Base-by-base conservation (phyloP, 108 stramenopile species). In the Chaetoceros tenuissimus region DNA sequence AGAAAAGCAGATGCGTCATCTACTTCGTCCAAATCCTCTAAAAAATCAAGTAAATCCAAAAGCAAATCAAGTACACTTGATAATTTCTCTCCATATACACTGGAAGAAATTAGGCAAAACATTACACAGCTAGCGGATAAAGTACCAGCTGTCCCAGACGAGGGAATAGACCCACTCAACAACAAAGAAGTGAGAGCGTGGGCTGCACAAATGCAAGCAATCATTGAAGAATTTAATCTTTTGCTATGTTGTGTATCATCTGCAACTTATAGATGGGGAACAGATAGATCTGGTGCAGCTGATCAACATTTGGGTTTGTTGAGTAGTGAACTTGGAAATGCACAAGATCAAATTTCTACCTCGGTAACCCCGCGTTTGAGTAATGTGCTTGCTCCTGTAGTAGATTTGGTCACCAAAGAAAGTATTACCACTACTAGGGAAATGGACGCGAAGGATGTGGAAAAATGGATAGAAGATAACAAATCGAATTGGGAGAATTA, bases 251-350 rank as follows among this genome's bases (percentile, higher is more conserved):
- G 81, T 40, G 75, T 89, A 1, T 66, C 65, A 24, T 68, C 84
- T 0, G 82, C 88, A 1, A 84, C 82, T 0, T 89, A 89, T 60
- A 73, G 71, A 58, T 89, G 88, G 88, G 84, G 84, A 44, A 78
- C 84, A n/a, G 88, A 89, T 52, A 79, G 83, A 7, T 69, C 66
- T n/a, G 88, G 88, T 10, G 88, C 88, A 0, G 72, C 82, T 0
- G 84, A 89, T 44, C 88, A 89, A 68, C 82, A 89, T 66, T 58
- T 85, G 34, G 53, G 52, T 0, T 51, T 85, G 8, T 61, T 89
- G 67, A 66, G 54, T 26, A 61, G 66, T 13, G 88, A 89, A 69
- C 58, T 89, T 47, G 62, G 61, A 8, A 54, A 80, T 21, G 73
- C 82, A 46, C 88, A 89, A 63, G 84, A 89, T 51, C 80, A 85